Conservation (phyloP, 2,329 filamentous ascomycete species). For the Colletotrichum endophyticum region DNA sequence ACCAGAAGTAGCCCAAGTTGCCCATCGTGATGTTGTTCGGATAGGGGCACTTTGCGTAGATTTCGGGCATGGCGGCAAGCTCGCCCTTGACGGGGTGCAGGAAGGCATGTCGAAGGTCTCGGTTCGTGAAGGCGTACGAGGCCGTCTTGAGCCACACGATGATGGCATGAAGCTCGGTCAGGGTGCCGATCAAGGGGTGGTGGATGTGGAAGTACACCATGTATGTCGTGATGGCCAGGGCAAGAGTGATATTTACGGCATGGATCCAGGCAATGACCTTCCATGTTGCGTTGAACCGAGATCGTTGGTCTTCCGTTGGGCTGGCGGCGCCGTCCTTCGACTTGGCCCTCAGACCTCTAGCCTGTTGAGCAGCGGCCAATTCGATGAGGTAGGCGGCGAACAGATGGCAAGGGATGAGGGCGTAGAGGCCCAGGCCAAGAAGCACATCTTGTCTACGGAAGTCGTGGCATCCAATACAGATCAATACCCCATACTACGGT, state of each 20-base stretch:
- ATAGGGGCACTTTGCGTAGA: slow-evolving; percentile 86
- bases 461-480: slow-evolving; percentile 89
- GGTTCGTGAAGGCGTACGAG: slow-evolving; percentile 95
- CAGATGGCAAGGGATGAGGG: slow-evolving; percentile 88
- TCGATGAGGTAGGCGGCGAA: slow-evolving; percentile 92
- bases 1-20: slow-evolving; percentile 96
- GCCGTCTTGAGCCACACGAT: slow-evolving; percentile 96
- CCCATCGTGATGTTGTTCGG: slow-evolving; percentile 86
- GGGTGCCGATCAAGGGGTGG: slow-evolving; percentile 90
- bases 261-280: slow-evolving; percentile 80
- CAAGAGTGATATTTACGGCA: slow-evolving; percentile 81
- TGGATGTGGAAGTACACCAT: slow-evolving; percentile 91
- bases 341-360: slow-evolving; percentile 69
- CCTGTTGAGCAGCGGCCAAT: slow-evolving; percentile 79
- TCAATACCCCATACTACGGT: slow-evolving; percentile 87
- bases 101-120: slow-evolving; percentile 90
- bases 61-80: slow-evolving; percentile 73
- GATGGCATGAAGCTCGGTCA: slow-evolving; percentile 89
- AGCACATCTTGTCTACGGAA: slow-evolving; percentile 80
- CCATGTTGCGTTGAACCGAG: slow-evolving; percentile 79
- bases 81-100: slow-evolving; percentile 75
- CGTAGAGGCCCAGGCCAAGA: slow-evolving; percentile 79
- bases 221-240: slow-evolving; percentile 79
- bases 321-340: slow-evolving; percentile 54
- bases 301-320: slow-evolving; percentile 65